These are phyloP conservation scores for Dendrocalamus sinicus DNA, from an alignment of 176 grass and related monocot genomes.

Conservation along the genomic window DNA sequence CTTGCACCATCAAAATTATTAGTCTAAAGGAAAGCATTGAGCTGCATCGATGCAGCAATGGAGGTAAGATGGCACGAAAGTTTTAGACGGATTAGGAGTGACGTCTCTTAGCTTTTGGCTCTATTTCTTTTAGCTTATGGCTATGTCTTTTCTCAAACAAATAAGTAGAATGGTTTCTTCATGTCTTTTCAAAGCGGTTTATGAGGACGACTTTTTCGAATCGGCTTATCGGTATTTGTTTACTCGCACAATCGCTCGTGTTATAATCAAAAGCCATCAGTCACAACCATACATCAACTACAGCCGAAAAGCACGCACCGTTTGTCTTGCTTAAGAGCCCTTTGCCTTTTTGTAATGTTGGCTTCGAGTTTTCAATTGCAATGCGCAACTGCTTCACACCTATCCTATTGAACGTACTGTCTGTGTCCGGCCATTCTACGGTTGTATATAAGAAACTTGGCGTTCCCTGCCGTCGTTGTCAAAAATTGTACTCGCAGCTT, in stretches of 20 bases:
- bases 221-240: no score
- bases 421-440: not conserved
- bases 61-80: slow-evolving; percentile 15
- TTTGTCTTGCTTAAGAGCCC: not conserved
- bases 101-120: not conserved
- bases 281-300: no score
- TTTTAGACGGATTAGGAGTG: not conserved
- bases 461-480: slow-evolving; percentile 27
- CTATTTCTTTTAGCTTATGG: no score
- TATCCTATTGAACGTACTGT: not conserved
- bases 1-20: not conserved
- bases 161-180: no score
- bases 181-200: no score
- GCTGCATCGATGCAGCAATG: slow-evolving; percentile 5
- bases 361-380: slow-evolving; percentile 11
- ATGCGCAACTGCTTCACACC: slow-evolving; percentile 31
- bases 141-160: no score
- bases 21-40: not conserved
- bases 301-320: no score
- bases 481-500: slow-evolving; percentile 33
- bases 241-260: no score
- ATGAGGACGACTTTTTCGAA: no score
- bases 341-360: not conserved
- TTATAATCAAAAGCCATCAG: no score
- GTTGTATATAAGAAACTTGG: slow-evolving; percentile 17